Evolutionary conservation across 2,329 filamentous ascomycete species (phyloP).

Genomic region (Venturiaceae sp.): DNA sequence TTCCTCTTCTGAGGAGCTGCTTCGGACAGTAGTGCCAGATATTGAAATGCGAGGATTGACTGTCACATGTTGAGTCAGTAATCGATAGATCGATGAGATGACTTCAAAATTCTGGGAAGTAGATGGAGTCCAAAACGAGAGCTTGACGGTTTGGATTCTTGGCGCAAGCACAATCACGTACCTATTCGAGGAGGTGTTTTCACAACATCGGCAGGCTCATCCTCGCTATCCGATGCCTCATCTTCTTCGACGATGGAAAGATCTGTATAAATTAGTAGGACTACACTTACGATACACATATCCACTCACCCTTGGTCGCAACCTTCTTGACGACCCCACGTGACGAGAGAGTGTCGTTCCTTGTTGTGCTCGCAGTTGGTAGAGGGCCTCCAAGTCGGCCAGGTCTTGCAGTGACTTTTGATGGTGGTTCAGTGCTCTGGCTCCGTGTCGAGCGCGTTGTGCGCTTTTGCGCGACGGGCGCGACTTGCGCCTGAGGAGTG

Average conservation of each 20-base stretch:
- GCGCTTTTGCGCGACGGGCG: background rate
- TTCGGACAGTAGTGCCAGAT: background rate
- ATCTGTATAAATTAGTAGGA: background rate
- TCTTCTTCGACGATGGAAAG: conserved; percentile 2
- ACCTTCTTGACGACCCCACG: background rate
- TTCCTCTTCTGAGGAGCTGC: background rate
- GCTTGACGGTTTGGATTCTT: too few relatives aligned
- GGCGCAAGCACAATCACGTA: background rate
- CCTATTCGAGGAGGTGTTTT: background rate
- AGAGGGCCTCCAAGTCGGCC: background rate
- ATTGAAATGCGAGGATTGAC: background rate
- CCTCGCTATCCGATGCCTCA: background rate
- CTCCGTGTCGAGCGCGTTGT: background rate
- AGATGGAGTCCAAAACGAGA: too few relatives aligned
- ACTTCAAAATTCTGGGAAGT: too few relatives aligned
- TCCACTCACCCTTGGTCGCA: background rate
- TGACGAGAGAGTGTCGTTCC: background rate
- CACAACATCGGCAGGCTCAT: background rate
- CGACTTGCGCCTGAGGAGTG: background rate
- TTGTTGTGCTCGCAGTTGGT: background rate
- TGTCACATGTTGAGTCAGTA: too few relatives aligned
- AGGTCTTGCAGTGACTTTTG: background rate
- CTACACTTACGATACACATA: background rate
- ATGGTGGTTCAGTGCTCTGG: background rate
- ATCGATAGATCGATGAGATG: too few relatives aligned